Evolutionary conservation across 2,329 filamentous ascomycete genomes (phyloP), one percentile per base, ranked within the genome.

Genomic region (Neodidymelliopsis sp.): DNA sequence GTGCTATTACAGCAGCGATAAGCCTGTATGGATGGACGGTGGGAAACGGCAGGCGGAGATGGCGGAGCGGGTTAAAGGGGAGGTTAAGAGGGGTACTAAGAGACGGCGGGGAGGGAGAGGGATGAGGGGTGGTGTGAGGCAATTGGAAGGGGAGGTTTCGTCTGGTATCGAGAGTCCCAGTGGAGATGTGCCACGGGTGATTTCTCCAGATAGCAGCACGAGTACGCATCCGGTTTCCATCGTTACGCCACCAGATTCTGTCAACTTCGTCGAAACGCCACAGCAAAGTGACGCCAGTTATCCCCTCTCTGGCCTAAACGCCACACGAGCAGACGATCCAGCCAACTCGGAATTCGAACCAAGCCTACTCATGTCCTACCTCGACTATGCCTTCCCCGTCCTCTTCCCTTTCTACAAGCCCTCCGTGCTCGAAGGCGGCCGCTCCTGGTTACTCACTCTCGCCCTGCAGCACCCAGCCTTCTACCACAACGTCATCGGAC

Each of bases 381-480:
- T 86, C 34, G 84, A 87, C 64, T 79, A 83, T 54, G 75, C 86
- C 15, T 80, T 86, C 53, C 84, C 84, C 2, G 82, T 85, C 56
- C 70, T 86, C 1, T 86, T 84, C 60, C 85, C 85, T 2, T 83
- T 85, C 63, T 87, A 86, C 66, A 77, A 77, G 2, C 84, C 84
- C 1, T 74, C 75, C 2, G 62, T 84, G 5, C 73, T 82, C 3
- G 74, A 81, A 46, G 80, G 82, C n/a, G 84, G 84, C 11, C 78
- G 81, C 37, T 78, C 80, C 19, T 87, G 84, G 84, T 74, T 87
- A 20, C 71, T 87, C 50, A 85, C 83, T 80, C 54, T 54, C 6
- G 56, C 54, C 11, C 30, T 60, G 12, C 46, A 54, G 15, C 53
- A 54, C 11, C 47, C 50, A 2, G 44, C 44, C 6, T 43, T 63